Percentiles rank a stretch among this genome's conserved stretches.
Evolutionary conservation across 306 rosid genomes (phyloP).

Genomic region (Datisca glomerata): DNA sequence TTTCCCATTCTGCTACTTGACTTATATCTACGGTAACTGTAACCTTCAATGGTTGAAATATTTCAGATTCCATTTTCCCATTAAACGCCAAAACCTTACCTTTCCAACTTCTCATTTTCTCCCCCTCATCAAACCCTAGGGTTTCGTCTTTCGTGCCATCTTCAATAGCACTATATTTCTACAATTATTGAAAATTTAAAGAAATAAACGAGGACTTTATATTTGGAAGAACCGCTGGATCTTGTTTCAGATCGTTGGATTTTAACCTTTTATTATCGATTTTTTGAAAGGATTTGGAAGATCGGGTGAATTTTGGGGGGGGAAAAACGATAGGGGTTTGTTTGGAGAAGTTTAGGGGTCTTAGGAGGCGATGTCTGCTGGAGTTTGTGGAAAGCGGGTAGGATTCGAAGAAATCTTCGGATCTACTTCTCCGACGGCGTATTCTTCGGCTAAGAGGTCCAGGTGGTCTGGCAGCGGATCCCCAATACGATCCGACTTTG

Average conservation of each 20-base stretch:
- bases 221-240: no score
- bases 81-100: conserved; percentile 14
- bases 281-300: neutral
- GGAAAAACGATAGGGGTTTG: neutral
- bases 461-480: conserved; percentile 20
- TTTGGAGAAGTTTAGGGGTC: neutral
- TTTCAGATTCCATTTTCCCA: conserved; percentile 14
- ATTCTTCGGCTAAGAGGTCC: conserved; percentile 22
- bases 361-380: conserved; percentile 21
- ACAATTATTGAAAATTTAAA: no score
- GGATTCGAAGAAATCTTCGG: conserved; percentile 32
- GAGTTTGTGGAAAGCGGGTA: conserved; percentile 27
- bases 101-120: neutral
- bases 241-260: neutral
- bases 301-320: neutral
- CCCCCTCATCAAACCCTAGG: conserved; percentile 11
- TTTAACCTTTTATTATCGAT: neutral
- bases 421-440: conserved; percentile 27
- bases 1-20: no score
- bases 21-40: conserved; percentile 14
- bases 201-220: no score
- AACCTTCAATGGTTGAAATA: conserved; percentile 14
- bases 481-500: conserved; percentile 11
- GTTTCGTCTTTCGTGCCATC: no score
- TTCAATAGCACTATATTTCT: no score